Percentiles rank a stretch among this genome's conserved stretches.
phyloP scores from a whole-genome alignment of 306 rosid genomes.

The Carpinus fangiana region DNA sequence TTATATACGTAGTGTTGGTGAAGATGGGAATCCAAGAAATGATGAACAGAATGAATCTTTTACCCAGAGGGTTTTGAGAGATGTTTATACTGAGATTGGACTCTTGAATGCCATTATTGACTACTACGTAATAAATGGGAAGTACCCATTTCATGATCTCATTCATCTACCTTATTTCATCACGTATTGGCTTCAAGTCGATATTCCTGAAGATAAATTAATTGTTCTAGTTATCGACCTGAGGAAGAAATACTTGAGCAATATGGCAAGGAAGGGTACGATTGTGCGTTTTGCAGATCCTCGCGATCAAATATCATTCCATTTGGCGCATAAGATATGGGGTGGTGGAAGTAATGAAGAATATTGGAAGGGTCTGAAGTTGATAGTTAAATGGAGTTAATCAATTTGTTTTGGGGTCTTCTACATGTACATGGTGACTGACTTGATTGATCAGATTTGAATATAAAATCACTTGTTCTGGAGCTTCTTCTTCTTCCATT shows the following conservation, averaged over 20 bases:
- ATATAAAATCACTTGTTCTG: too few species aligned
- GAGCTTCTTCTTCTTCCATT: too few species aligned
- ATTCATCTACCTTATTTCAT: background rate
- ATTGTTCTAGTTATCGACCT: background rate
- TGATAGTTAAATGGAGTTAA: too few species aligned
- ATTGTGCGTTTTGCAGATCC: background rate
- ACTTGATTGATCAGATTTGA: too few species aligned
- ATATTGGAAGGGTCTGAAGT: too few species aligned
- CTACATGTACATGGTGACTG: too few species aligned
- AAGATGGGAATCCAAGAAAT: background rate
- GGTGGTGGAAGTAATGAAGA: background rate
- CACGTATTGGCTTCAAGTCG: background rate
- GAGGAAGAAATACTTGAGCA: too few species aligned
- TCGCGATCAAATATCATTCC: background rate
- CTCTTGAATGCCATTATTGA: background rate
- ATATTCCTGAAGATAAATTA: background rate
- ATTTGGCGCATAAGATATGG: background rate
- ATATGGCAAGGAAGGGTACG: background rate
- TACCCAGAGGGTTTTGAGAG: background rate
- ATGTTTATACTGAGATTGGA: background rate
- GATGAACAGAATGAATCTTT: background rate
- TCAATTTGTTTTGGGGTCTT: too few species aligned
- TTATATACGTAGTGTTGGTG: background rate
- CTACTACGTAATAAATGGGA: too few species aligned
- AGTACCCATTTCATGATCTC: background rate